These are phyloP conservation scores for Ampelocalamus luodianensis DNA, from an alignment of 176 grass and related monocot genomes.

Conservation along the genomic window DNA sequence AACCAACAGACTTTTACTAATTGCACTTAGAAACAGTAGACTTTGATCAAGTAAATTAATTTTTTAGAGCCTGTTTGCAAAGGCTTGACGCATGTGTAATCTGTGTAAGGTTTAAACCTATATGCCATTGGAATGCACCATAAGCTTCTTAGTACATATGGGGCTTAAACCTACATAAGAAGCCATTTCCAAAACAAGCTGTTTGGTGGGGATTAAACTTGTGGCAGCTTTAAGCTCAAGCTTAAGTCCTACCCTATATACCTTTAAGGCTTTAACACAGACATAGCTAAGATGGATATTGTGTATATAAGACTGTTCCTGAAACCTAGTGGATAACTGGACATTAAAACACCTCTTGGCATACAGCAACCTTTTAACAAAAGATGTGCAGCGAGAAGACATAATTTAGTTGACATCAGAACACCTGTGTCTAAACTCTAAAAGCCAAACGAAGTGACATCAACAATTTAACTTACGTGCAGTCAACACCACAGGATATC, in stretches of 20 bases:
- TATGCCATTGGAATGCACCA: neutral
- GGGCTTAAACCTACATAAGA: constrained; percentile 12
- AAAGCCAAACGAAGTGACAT: constrained; percentile 19
- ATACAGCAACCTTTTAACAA: neutral
- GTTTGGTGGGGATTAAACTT: neutral
- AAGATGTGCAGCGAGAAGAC: neutral
- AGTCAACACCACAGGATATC: constrained; percentile 87
- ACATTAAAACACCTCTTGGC: neutral
- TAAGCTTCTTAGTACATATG: constrained; percentile 26
- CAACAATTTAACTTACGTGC: constrained; percentile 69
- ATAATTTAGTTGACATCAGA: constrained; percentile 8
- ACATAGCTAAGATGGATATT: neutral
- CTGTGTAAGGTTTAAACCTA: neutral
- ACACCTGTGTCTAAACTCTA: neutral
- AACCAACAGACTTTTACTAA: constrained; percentile 11
- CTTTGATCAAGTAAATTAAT: neutral
- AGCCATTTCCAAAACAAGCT: neutral
- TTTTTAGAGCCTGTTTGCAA: neutral
- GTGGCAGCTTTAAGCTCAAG: constrained; percentile 17
- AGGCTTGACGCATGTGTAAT: neutral
- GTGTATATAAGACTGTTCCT: neutral
- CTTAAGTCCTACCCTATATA: neutral
- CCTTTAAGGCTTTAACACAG: neutral
- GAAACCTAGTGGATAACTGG: neutral
- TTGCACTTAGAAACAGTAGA: neutral